Evolutionary conservation across 1,284 basidiomycete species (phyloP), one percentile per base, ranked within the genome.

Genomic region (Blastosporella zonata): DNA sequence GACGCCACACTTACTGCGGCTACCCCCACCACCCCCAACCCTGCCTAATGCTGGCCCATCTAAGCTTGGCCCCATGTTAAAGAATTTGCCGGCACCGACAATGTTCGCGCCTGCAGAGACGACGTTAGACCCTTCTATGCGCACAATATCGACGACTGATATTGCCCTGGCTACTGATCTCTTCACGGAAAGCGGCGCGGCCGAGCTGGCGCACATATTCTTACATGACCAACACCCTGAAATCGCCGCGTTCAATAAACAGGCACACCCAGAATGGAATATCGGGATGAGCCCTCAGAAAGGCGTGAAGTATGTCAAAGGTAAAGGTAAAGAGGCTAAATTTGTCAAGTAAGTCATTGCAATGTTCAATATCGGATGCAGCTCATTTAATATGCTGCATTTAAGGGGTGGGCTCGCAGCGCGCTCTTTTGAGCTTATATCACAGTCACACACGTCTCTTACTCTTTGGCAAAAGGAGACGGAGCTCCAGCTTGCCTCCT

Each of bases 241-340:
- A 37, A 55, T 66, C 6, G 58, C 61, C n/a, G 57, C 60, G 5
- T 43, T 43, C 4, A 42, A 46, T 42, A 47, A 50, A 13, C 42
- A 50, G 29, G 37, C 25, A 29, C 28, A 25, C 18, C 6, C 45
- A 52, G 62, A 46, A 62, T 68, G 57, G 53, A 70, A 53, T 55
- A 59, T 53, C 61, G 72, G 36, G 66, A 67, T 21, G 54, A 75
- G 71, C 53, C 73, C 74, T 2, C 65, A 71, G 55, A 76, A 74
- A 56, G 53, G 56, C n/a, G 58, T 56, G 2, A 66, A 64, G 49
- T 53, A 52, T 37, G 37, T 17, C 1, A 55, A 58, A 20, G 62
- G 59, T 17, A 67, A 65, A 56, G 57, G 58, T 39, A 68, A 65
- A 49, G 57, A 61, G 6, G 43, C 36, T 33, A 59, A 59, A 52